These are phyloP conservation scores for Vitis cinerea DNA, from an alignment of 164 flowering plant species.

Conservation along the genomic window DNA sequence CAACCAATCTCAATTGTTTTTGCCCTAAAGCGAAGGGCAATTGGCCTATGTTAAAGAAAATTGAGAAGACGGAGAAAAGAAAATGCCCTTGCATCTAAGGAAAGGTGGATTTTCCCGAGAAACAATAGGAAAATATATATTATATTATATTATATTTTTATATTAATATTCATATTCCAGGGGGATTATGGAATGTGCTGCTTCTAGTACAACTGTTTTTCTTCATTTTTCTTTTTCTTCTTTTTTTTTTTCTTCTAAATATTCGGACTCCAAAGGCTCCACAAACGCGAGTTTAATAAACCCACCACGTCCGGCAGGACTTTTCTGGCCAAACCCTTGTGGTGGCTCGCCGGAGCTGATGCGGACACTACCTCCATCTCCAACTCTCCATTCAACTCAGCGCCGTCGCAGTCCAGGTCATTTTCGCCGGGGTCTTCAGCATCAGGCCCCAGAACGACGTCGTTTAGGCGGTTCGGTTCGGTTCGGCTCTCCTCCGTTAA, in stretches of 20 bases:
- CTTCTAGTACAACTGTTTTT: too few species aligned
- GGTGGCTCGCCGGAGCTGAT: slow-evolving; percentile 7
- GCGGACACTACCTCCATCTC: slow-evolving; percentile 1
- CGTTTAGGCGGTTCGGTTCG: not conserved
- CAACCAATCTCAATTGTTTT: too few species aligned
- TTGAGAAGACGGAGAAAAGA: too few species aligned
- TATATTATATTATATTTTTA: too few species aligned
- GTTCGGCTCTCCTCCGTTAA: not conserved
- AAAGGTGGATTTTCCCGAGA: too few species aligned
- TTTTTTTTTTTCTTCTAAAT: not conserved
- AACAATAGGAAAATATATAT: too few species aligned
- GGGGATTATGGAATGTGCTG: too few species aligned
- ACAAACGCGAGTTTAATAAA: slow-evolving; percentile 19
- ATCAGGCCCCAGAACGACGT: not conserved
- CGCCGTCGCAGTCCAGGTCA: not conserved
- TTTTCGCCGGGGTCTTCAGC: not conserved
- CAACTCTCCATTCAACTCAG: not conserved
- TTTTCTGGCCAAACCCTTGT: slow-evolving; percentile 25
- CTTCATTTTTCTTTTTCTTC: too few species aligned
- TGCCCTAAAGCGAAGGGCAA: too few species aligned
- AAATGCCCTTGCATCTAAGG: too few species aligned
- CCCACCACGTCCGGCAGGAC: slow-evolving; percentile 29
- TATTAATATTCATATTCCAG: too few species aligned
- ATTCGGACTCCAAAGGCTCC: slow-evolving; percentile 24
- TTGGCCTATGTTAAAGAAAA: too few species aligned